These are phyloP conservation scores for Chaetomium olivaceum DNA, from an alignment of 2,329 filamentous ascomycete species.

Conservation along the genomic window DNA sequence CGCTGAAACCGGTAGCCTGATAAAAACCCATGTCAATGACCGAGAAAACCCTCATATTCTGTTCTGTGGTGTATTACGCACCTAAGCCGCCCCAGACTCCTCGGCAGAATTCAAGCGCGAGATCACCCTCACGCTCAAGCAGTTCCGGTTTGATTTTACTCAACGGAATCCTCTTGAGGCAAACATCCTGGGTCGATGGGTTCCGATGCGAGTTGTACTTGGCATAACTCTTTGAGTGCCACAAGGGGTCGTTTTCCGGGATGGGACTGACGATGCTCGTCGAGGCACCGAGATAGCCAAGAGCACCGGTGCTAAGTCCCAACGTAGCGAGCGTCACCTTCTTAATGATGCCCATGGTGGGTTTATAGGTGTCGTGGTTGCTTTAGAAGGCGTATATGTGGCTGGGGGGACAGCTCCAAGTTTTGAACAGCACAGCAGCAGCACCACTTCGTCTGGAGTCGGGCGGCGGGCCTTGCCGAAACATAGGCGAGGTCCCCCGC, in stretches of 20 bases:
- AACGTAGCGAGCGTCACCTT: slow-evolving; percentile 48
- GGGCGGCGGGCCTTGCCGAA: background rate
- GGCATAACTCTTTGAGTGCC: slow-evolving; percentile 56
- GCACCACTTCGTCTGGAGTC: background rate
- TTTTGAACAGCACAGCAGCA: background rate
- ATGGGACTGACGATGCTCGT: slow-evolving; percentile 60
- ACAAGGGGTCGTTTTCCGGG: slow-evolving; percentile 60
- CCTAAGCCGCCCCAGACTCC: slow-evolving; percentile 67
- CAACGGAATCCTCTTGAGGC: slow-evolving; percentile 62
- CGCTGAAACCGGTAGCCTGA: slow-evolving; percentile 61
- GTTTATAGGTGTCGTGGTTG: background rate
- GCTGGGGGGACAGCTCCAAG: background rate
- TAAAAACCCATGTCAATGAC: background rate
- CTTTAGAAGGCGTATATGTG: background rate
- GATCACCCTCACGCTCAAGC: slow-evolving; percentile 57
- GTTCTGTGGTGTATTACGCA: slow-evolving; percentile 36
- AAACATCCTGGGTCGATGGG: slow-evolving; percentile 64
- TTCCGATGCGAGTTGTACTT: slow-evolving; percentile 64
- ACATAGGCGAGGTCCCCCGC: background rate
- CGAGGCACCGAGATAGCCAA: slow-evolving; percentile 54
- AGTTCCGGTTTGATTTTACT: slow-evolving; percentile 65
- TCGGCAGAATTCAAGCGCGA: slow-evolving; percentile 66
- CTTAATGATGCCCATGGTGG: slow-evolving; percentile 55
- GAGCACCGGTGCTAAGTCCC: slow-evolving; percentile 47
- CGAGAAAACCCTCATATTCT: background rate